Evolutionary conservation across 176 grass and related monocot species (phyloP), one percentile per base, ranked within the genome.

Genomic region (Hsuehochloa calcarea): DNA sequence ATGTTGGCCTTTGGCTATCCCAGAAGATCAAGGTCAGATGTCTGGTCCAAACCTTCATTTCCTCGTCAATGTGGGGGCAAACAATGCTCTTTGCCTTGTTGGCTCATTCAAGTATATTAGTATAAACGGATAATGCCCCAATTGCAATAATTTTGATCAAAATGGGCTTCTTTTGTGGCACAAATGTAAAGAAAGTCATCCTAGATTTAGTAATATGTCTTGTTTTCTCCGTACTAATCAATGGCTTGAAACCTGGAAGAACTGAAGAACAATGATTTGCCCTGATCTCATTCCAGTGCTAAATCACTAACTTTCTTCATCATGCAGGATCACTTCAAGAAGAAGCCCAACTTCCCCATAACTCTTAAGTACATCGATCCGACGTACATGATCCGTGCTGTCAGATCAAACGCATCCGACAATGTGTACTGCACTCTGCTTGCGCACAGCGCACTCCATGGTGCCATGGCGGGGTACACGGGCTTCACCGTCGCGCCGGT

Each of bases 321-420:
- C 44, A 46, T 31, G 74, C 83, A 95, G 96, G 93, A 87, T 38
- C 79, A 98, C 87, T 98, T 98, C 85, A 84, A 87, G 77, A 98
- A 85, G 65, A 90, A 88, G 67, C 77, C 83, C 4, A 91, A 87
- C 72, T 92, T 95, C 85, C 74, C 89, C 1, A 93, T 98, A 17
- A 95, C 92, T 72, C 96, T 98, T 68, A 98, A 98, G 47, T 98
- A 95, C 85, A 98, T 98, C 20, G 92, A 95, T 45, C 92, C 93
- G 0, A 95, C 91, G 5, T 93, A 95, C 85, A 97, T 98, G 93
- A 91, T 98, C 81, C 93, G 91, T 11, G 95, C 93, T 0, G 80
- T 98, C 67, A 90, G 85, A 19, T 91, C 93, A 62, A 98, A 95
- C 46, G 95, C 95, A 55, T 98, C 96, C 0, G 96, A 98, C 72